These are phyloP conservation scores for Paecilomyces sp. DNA, from an alignment of 2,329 filamentous ascomycete species.

Conservation along the genomic window DNA sequence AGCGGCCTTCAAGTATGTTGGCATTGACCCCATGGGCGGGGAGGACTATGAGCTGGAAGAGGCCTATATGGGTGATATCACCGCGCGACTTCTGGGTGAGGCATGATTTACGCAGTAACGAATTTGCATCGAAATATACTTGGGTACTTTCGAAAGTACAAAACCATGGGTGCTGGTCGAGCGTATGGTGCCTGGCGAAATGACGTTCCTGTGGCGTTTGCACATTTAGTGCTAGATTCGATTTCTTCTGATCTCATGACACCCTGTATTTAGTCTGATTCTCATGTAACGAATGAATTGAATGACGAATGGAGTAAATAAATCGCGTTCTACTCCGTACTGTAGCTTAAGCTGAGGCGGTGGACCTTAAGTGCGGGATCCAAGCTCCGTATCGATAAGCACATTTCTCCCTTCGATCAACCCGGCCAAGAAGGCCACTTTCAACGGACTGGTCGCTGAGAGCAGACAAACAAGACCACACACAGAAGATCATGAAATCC, in stretches of 20 bases:
- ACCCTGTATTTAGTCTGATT: not conserved
- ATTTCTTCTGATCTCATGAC: not conserved
- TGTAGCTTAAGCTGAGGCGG: not conserved
- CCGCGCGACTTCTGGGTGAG: conserved; percentile 75
- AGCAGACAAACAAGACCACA: not conserved
- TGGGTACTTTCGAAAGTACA: not conserved
- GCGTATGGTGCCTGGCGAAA: conserved; percentile 24
- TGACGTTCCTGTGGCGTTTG: conserved; percentile 5
- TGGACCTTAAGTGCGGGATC: not conserved
- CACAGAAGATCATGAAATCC: not conserved
- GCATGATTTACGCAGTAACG: conserved; percentile 35
- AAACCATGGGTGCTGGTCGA: conserved; percentile 3
- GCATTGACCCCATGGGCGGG: conserved; percentile 71
- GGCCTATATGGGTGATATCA: conserved; percentile 84
- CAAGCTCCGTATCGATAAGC: not conserved
- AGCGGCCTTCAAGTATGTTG: conserved; percentile 70
- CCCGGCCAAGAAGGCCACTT: not conserved
- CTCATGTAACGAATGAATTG: not conserved
- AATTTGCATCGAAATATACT: conserved; percentile 5
- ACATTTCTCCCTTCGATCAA: not conserved
- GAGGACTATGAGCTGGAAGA: conserved; percentile 82
- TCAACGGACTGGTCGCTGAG: not conserved
- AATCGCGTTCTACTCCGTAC: not conserved
- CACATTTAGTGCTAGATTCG: not conserved
- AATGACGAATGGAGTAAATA: not conserved